Base-by-base conservation (phyloP, 192 early-diverging fungal species). In the Coemansia sp. region DNA sequence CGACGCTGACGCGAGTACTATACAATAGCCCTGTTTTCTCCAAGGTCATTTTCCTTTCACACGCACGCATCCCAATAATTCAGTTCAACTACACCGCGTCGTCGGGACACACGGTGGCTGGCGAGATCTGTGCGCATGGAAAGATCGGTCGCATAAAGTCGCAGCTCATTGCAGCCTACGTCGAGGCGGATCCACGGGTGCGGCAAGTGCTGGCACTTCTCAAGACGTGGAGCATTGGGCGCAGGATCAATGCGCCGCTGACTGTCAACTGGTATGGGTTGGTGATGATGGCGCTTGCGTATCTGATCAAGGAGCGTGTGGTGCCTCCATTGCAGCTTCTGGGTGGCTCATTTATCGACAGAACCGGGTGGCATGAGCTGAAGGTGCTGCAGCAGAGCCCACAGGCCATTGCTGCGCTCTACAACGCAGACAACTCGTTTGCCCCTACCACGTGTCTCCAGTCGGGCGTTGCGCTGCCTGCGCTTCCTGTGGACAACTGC, bases 231-330 rank as follows among this genome's bases (percentile, higher is more conserved):
- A 67, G 46, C 20, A 58, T 48, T 25, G 23, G 26, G 2, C 62
- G 78, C 3, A 26, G 49, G 20, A 72, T 81, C 30, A 34, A 37
- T 0, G 46, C 58, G 30, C 53, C 52, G 7, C 65, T 66, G 10
- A 55, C 59, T 15, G 39, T 81, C 25, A 81, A 81, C 60, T 81
- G 73, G 58, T 75, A 59, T 29, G 69, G 73, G 0, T 30, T 81
- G 26, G 9, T 72, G 70, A 75, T 81, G 73, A 81, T 81, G 72
- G 73, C 34, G 3, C 15, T 81, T 4, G 66, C 78, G 7, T 81
- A 66, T 34, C 66, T 81, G n/a, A 64, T 75, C 16, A 33, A 67
- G 31, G 40, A 67, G 60, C 45, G 45, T 3, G 73, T 81, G 46
- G 60, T 81, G 4, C 78, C 73, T 21, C 78, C 78, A n/a, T 53